Percentiles rank a stretch among this genome's conserved stretches.
These are phyloP conservation scores for Cutaneotrichosporon dermatis DNA, from an alignment of 1,284 basidiomycete species.

Conservation along the genomic window DNA sequence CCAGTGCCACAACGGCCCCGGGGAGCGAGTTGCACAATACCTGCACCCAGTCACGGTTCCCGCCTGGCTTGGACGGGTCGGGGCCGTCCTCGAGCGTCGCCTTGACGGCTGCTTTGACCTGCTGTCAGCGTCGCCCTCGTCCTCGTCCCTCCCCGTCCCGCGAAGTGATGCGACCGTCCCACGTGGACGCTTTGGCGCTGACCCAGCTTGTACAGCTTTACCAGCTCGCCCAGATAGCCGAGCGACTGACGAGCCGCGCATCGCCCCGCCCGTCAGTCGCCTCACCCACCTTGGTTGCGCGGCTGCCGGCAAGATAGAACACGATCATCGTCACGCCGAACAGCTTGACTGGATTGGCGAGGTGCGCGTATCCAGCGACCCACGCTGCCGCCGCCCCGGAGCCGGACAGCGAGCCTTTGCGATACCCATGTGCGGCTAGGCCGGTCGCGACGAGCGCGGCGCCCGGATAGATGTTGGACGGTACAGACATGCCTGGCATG, in stretches of 20 bases:
- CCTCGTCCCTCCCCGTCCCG: no score
- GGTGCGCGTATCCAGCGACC: constrained; percentile 58
- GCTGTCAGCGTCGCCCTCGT: background rate
- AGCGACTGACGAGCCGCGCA: background rate
- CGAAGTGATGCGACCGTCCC: no score
- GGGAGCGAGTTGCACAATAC: constrained; percentile 72
- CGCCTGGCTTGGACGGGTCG: constrained; percentile 57
- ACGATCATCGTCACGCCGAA: constrained; percentile 72
- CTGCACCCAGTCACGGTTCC: constrained; percentile 69
- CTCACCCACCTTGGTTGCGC: constrained; percentile 73
- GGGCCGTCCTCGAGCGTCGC: constrained; percentile 72
- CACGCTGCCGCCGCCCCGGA: constrained; percentile 64
- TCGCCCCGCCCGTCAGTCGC: background rate
- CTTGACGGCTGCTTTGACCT: constrained; percentile 57
- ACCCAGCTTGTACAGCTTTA: no score
- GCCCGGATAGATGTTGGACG: constrained; percentile 33
- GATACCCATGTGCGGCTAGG: constrained; percentile 55
- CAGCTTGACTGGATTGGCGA: constrained; percentile 44
- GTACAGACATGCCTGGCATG: no score
- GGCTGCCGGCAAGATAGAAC: constrained; percentile 76
- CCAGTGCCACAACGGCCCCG: constrained; percentile 60
- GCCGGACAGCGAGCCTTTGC: constrained; percentile 49
- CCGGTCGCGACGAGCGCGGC: constrained; percentile 51
- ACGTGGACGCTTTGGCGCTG: no score
- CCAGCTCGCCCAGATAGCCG: no score